Evolutionary conservation across 805 yeast genomes (phyloP), one percentile per base, ranked within the genome.

Genomic region (Helenozyma rhizophorensis): DNA sequence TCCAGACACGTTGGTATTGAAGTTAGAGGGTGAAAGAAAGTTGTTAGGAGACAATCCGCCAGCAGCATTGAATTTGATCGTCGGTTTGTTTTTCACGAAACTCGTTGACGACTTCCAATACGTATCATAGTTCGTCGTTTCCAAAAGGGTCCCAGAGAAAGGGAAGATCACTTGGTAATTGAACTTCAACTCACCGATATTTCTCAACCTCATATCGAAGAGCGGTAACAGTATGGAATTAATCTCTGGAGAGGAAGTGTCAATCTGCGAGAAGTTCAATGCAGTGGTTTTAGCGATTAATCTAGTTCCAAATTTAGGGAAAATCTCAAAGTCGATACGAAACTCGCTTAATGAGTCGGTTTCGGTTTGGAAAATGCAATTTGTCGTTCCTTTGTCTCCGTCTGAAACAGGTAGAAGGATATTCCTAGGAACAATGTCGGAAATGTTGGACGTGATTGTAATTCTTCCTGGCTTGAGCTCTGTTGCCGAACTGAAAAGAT

Each of bases 261-360:
- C 63, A 13, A 62, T 53, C 25, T 64, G 62, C 8, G 67, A 58
- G 41, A 66, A 65, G 0, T 88, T 70, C 33, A 88, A 66, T 2
- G 93, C 86, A 0, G 94, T 78, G 0, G 97, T 74, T 51, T 89
- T 90, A 3, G 96, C 96, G 32, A 90, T 80, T 34, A 90, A 64
- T 41, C 95, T 74, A 0, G 97, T 88, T 15, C 98, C 98, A 62
- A 87, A 93, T 6, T 90, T 84, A 1, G 98, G 97, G 57, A 82
- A 89, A 9, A 93, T 74, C 56, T 93, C 97, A 52, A 89, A 83
- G 51, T 86, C 95, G 33, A 89, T 74, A 18, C 78, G 65, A 50
- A 88, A 86, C 26, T 73, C 76, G 37, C 53, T 52, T 34, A 67
- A 51, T 11, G 83, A 79, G 34, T 88, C 74, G 2, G 82, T 65